These are phyloP conservation scores for Kwoniella shandongensis DNA, from an alignment of 768 basidiomycete species.

Conservation along the genomic window DNA sequence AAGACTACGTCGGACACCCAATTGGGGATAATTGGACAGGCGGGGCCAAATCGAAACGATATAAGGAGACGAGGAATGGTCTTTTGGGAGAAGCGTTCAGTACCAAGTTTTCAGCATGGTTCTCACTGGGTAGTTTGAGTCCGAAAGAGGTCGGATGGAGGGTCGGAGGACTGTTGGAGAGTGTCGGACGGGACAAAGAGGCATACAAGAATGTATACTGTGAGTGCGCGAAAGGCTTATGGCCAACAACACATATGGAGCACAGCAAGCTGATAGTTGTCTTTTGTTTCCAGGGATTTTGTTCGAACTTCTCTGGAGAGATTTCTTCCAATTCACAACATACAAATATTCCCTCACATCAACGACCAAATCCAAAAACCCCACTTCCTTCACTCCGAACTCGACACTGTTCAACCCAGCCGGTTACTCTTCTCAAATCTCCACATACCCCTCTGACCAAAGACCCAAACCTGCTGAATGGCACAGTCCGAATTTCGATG, in stretches of 20 bases:
- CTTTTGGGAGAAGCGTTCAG: conserved; percentile 55
- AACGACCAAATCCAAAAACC: background rate
- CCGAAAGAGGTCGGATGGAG: conserved; percentile 47
- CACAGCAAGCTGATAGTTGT: background rate
- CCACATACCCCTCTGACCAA: conserved; percentile 25
- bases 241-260: background rate
- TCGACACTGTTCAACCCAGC: conserved; percentile 54
- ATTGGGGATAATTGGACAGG: conserved; percentile 24
- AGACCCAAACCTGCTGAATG: conserved; percentile 36
- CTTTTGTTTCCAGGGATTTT: conserved; percentile 36
- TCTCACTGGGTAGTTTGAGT: conserved; percentile 53
- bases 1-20: conserved; percentile 51
- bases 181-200: conserved; percentile 43
- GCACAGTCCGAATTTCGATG: conserved; percentile 34
- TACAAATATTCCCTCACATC: conserved; percentile 33
- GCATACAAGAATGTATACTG: conserved; percentile 54
- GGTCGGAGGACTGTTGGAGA: conserved; percentile 38
- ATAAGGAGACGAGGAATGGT: conserved; percentile 56
- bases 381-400: conserved; percentile 25
- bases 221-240: conserved; percentile 15
- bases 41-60: conserved; percentile 44
- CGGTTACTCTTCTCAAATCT: conserved; percentile 53
- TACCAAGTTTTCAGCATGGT: conserved; percentile 56
- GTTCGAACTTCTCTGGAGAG: conserved; percentile 57
- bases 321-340: conserved; percentile 55